Base-by-base conservation (phyloP, 2,329 filamentous ascomycete species). In the Trichophyton schoenleinii region DNA sequence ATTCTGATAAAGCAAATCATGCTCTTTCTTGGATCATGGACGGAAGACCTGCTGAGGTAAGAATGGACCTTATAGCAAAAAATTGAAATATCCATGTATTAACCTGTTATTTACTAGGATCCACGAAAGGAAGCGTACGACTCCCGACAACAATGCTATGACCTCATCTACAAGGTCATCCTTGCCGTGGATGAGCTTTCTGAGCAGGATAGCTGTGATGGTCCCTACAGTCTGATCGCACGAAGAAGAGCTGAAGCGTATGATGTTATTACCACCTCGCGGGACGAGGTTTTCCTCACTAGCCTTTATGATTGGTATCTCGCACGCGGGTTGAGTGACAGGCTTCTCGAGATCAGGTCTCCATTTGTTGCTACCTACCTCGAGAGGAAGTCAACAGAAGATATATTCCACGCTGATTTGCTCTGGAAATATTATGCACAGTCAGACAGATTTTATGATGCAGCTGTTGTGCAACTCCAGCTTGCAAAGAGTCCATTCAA, bases 251-350 rank as follows among this genome's bases (percentile, higher is more conserved):
- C 84, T 58, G 92, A 99, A 75, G 92, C 94, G 0, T 96, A 97
- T 74, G 83, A 86, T 52, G 88, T 96, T 1, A 91, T 99, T 67
- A 89, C 95, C 70, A 83, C 82, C 62, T 95, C 92, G 0, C 83
- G 87, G 13, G 94, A 99, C 67, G 89, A 96, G 69, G 88, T 96
- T 3, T 99, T 99, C 77, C 87, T 97, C 72, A 95, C 89, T 64
- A 90, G 89, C 68, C 80, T 99, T n/a, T 99, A 96, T 71, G 91
- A 96, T 69, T 99, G 94, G 92, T 99, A 99, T 73, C 85, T 97
- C 66, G 76, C 82, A 60, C 86, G 91, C 71, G 87, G 88, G 18
- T 91, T 89, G 85, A 87, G 84, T 8, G 90, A 96, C 65, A 87
- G 91, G 13, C 82, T 99, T 31, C 82, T 99, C 38, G 85, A 87